Percentiles rank a stretch among this genome's conserved stretches.
Evolutionary conservation across 306 rosid species (phyloP).

Genomic region (Mimosa pudica): DNA sequence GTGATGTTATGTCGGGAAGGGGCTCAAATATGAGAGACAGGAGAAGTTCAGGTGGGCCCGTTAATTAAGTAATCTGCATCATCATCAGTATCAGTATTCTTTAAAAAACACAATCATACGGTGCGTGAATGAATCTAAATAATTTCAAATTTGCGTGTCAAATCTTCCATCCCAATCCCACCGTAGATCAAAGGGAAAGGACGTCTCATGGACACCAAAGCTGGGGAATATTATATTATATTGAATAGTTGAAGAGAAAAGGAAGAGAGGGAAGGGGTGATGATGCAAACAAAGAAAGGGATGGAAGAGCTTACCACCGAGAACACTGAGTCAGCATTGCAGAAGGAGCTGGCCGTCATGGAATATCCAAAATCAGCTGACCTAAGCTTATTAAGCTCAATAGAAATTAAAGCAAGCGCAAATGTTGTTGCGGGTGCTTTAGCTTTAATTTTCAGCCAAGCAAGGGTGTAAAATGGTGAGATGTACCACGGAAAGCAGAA

Average conservation of each 20-base stretch:
- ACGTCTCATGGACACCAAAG: slow-evolving; percentile 28
- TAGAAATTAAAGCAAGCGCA: neutral
- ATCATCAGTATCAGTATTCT: slow-evolving; percentile 25
- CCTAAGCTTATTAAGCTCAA: neutral
- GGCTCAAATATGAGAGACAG: slow-evolving; percentile 27
- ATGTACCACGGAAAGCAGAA: neutral
- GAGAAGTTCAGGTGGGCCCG: slow-evolving; percentile 46
- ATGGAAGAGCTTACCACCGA: slow-evolving; percentile 61
- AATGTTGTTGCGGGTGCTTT: neutral
- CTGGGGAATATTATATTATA: slow-evolving; percentile 9
- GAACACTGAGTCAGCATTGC: slow-evolving; percentile 79
- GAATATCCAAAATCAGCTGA: slow-evolving; percentile 29
- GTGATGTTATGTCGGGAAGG: slow-evolving; percentile 37
- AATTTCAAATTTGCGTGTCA: slow-evolving; percentile 40
- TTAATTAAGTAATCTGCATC: neutral
- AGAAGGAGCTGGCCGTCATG: slow-evolving; percentile 72
- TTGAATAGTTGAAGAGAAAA: slow-evolving; percentile 13
- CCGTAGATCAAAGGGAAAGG: slow-evolving; percentile 33
- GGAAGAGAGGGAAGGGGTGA: neutral
- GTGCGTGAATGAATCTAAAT: slow-evolving; percentile 55
- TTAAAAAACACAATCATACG: slow-evolving; percentile 21
- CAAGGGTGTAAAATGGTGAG: neutral
- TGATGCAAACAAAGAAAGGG: neutral
- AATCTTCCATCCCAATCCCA: slow-evolving; percentile 48
- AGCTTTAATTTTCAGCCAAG: neutral